Conservation (phyloP, 1,284 basidiomycete genomes). For the Apiotrichum siamense region DNA sequence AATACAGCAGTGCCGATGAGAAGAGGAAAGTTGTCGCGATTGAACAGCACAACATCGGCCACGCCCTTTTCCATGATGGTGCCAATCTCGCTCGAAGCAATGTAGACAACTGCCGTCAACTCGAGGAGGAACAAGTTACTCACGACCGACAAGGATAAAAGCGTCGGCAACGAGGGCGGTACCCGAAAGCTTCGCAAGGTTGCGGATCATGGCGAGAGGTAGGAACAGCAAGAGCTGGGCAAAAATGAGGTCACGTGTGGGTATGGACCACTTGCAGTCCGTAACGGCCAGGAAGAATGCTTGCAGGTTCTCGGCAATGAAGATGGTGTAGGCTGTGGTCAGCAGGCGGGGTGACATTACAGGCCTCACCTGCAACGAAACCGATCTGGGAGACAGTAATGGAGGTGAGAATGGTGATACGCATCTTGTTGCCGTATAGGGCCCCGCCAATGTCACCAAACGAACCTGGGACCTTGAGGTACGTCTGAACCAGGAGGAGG, state of each 20-base stretch:
- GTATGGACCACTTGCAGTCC: constrained; percentile 64
- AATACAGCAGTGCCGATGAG: constrained; percentile 97
- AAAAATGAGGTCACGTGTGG: constrained; percentile 74
- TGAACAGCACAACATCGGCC: constrained; percentile 81
- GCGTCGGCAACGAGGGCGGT: constrained; percentile 90
- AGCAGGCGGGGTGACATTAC: neutral
- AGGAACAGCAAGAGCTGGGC: constrained; percentile 80
- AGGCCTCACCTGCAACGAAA: constrained; percentile 40
- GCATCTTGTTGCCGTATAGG: constrained; percentile 89
- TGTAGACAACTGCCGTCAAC: constrained; percentile 60
- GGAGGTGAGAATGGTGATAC: constrained; percentile 77
- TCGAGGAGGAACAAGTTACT: constrained; percentile 22
- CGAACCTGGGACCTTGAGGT: constrained; percentile 81
- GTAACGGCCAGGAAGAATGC: constrained; percentile 82
- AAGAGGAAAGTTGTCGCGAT: constrained; percentile 78
- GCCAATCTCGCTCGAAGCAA: constrained; percentile 70
- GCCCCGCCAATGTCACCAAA: constrained; percentile 96
- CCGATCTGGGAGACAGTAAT: constrained; percentile 85
- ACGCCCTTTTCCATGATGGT: constrained; percentile 63
- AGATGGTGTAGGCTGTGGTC: constrained; percentile 80
- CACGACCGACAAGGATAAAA: constrained; percentile 81
- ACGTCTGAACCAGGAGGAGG: constrained; percentile 81
- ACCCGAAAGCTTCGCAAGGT: constrained; percentile 85
- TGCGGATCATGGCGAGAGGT: constrained; percentile 76
- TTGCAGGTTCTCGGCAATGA: constrained; percentile 87